These are phyloP conservation scores for Pelargonium fulgidum DNA, from an alignment of 441 rosid genomes.

Conservation along the genomic window DNA sequence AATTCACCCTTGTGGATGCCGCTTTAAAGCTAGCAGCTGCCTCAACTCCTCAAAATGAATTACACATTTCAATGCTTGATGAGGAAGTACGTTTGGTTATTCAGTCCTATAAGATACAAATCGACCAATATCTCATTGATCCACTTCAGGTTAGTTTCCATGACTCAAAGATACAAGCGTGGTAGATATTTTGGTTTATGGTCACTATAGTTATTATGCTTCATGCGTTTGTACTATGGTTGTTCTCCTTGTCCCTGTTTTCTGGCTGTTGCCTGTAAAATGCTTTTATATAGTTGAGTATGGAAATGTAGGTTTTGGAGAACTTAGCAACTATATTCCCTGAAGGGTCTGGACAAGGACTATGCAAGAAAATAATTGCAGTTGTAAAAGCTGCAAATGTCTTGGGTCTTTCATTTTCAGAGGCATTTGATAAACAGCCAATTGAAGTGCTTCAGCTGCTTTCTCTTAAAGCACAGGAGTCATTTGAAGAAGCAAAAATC, in stretches of 20 bases:
- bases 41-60: conserved; percentile 52
- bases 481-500: conserved; percentile 83
- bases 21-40: conserved; percentile 74
- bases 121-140: conserved; percentile 38
- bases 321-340: conserved; percentile 49
- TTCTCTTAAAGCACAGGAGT: conserved; percentile 98
- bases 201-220: not conserved
- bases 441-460: conserved; percentile 85
- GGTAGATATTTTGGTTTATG: not conserved
- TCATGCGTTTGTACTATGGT: not conserved
- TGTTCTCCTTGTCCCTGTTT: conserved; percentile 7
- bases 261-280: not conserved
- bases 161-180: not conserved
- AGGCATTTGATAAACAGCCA: conserved; percentile 90
- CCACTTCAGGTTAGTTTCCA: conserved; percentile 64
- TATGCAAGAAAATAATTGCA: conserved; percentile 78
- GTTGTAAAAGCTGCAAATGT: conserved; percentile 83
- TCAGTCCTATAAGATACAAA: conserved; percentile 39
- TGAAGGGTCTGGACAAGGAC: conserved; percentile 89
- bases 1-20: conserved; percentile 67
- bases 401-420: conserved; percentile 76
- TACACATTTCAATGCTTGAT: conserved; percentile 45
- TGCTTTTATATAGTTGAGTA: conserved; percentile 16
- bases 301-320: conserved; percentile 62
- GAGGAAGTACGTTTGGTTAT: conserved; percentile 62